A percentile compares a stretch with the other conserved stretches of the same genome.
These are phyloP conservation scores for Rhodotorula glutinis DNA, from an alignment of 1,284 basidiomycete genomes.

Conservation along the genomic window DNA sequence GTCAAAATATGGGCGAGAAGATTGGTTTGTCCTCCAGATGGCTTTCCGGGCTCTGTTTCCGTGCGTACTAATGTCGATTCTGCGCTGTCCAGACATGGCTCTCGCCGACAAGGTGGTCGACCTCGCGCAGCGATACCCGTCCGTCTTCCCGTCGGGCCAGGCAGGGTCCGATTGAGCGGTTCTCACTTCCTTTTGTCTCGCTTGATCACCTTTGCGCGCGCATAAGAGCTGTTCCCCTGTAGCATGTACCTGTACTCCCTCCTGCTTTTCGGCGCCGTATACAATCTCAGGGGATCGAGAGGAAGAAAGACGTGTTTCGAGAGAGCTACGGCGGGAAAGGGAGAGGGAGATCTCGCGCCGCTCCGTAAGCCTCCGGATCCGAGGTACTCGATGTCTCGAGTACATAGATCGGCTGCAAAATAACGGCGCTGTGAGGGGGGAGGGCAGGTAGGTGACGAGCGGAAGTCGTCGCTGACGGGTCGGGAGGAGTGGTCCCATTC, in stretches of 20 bases:
- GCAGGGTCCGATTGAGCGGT: not conserved
- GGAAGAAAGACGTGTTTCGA: too few species aligned
- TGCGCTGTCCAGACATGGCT: constrained; percentile 68
- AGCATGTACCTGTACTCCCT: not conserved
- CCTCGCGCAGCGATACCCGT: constrained; percentile 37
- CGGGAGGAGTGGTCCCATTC: too few species aligned
- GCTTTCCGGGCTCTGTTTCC: too few species aligned
- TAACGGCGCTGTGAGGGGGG: constrained; percentile 18
- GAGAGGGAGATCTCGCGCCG: constrained; percentile 28
- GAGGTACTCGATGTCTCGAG: not conserved
- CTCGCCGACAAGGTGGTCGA: constrained; percentile 64
- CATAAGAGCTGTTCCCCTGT: too few species aligned
- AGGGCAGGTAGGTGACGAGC: too few species aligned
- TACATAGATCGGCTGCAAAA: constrained; percentile 18
- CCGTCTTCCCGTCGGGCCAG: constrained; percentile 27
- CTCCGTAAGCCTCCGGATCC: constrained; percentile 30
- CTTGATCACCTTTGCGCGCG: too few species aligned
- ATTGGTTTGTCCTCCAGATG: constrained; percentile 66
- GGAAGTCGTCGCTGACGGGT: too few species aligned
- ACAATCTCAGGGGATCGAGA: too few species aligned
- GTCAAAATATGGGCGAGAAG: constrained; percentile 61
- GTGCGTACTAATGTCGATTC: too few species aligned
- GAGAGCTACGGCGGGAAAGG: too few species aligned
- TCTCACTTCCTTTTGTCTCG: not conserved
- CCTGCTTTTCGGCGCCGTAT: too few species aligned